A percentile compares a stretch with the other conserved stretches of the same genome.
Evolutionary conservation across 345 rosid genomes (phyloP).

Genomic region (Citrus reticulata): DNA sequence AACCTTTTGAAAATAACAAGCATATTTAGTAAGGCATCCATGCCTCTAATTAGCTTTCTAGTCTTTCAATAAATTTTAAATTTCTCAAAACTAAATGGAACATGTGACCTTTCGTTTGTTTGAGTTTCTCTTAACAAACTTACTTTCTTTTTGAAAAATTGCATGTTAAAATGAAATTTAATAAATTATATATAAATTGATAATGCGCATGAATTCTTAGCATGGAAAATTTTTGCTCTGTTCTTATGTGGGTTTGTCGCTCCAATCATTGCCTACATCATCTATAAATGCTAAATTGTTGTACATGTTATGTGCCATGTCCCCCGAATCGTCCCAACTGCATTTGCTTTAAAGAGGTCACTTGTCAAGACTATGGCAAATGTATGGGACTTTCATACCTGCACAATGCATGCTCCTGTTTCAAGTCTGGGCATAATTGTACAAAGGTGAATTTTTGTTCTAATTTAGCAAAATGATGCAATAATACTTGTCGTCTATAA

Average conservation of each 20-base stretch:
- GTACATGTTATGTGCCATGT: background rate
- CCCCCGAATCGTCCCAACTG: background rate
- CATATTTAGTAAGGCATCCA: conserved; percentile 15
- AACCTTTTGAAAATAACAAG: too few species aligned
- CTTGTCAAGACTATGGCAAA: conserved; percentile 10
- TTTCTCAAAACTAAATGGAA: conserved; percentile 15
- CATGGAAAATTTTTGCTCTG: conserved; percentile 13
- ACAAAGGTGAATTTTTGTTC: conserved; percentile 18
- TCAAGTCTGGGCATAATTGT: background rate
- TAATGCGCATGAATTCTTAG: background rate
- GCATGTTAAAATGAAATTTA: too few species aligned
- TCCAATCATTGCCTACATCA: background rate
- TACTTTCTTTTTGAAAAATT: too few species aligned
- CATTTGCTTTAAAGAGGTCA: background rate
- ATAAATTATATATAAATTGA: background rate
- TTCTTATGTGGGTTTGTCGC: conserved; percentile 24
- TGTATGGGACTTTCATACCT: conserved; percentile 6
- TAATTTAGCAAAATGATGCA: conserved; percentile 10
- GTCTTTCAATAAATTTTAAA: conserved; percentile 22
- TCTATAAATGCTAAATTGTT: conserved; percentile 9
- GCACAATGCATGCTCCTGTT: conserved; percentile 2
- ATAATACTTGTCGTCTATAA: conserved; percentile 15
- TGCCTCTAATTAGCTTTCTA: conserved; percentile 15
- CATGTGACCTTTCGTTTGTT: conserved; percentile 32
- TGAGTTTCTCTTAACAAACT: background rate